Percentiles rank a stretch among this genome's conserved stretches.
These are phyloP conservation scores for Seminavis robusta DNA, from an alignment of 108 stramenopile genomes.

Conservation along the genomic window DNA sequence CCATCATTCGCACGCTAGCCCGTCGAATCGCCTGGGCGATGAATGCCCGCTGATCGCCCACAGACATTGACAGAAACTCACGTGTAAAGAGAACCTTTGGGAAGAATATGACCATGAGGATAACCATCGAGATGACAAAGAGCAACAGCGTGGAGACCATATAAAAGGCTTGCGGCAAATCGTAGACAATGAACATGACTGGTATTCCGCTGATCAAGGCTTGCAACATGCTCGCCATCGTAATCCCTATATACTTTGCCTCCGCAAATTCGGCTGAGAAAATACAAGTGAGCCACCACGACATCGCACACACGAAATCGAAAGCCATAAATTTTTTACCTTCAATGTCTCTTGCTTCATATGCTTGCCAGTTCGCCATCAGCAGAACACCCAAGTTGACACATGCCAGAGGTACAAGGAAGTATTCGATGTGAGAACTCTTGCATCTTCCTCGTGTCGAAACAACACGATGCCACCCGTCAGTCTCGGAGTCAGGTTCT, in stretches of 20 bases:
- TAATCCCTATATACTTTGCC: conserved; percentile 22
- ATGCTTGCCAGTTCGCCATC: conserved; percentile 35
- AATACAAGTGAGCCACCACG: no score
- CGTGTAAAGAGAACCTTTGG: conserved; percentile 44
- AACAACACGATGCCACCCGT: conserved; percentile 12
- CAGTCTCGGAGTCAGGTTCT: conserved; percentile 2
- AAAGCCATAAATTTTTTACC: no score
- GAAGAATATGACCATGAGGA: conserved; percentile 34
- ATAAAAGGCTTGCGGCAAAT: conserved; percentile 19
- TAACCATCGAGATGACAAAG: conserved; percentile 11
- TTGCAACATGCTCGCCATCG: conserved; percentile 24
- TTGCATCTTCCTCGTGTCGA: conserved; percentile 8
- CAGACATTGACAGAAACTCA: no score
- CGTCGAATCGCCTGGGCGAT: no score
- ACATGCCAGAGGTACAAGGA: conserved; percentile 10
- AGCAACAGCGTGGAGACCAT: conserved; percentile 16
- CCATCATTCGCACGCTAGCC: no score
- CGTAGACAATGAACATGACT: conserved; percentile 16
- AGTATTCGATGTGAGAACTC: neutral
- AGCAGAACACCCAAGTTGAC: conserved; percentile 26
- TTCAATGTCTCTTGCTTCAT: conserved; percentile 24
- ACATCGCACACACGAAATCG: no score
- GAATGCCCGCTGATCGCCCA: no score
- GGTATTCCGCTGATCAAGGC: conserved; percentile 31
- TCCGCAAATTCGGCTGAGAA: conserved; percentile 37